A percentile compares a stretch with the other conserved stretches of the same genome.
phyloP scores from a whole-genome alignment of 371 early-diverging fungal species.

The Haplosporangium sp. region DNA sequence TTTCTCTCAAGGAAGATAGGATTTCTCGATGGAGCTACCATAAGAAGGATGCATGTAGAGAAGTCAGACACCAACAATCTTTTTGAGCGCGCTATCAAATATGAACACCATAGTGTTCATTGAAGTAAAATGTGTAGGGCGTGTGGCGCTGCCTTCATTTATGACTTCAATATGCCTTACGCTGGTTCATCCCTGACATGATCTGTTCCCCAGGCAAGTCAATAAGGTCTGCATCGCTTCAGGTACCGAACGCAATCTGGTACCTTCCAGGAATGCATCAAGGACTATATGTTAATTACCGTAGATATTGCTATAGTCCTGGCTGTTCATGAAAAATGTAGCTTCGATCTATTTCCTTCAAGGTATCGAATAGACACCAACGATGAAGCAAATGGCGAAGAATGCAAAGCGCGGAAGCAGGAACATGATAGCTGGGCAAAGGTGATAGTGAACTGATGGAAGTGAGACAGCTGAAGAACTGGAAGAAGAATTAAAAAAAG shows the following conservation, averaged over 20 bases:
- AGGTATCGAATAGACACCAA: slow-evolving; percentile 57
- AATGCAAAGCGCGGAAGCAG: no score
- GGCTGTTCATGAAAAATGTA: slow-evolving; percentile 73
- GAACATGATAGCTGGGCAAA: no score
- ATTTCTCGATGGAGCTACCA: slow-evolving; percentile 53
- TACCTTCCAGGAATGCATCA: slow-evolving; percentile 59
- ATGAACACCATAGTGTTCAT: background rate
- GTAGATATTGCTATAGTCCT: slow-evolving; percentile 21
- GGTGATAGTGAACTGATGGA: no score
- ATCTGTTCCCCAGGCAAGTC: slow-evolving; percentile 16
- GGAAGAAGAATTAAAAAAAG: no score
- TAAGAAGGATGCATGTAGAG: slow-evolving; percentile 57
- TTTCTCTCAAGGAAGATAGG: slow-evolving; percentile 40
- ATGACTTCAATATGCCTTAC: background rate
- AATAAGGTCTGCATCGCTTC: slow-evolving; percentile 60
- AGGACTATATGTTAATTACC: slow-evolving; percentile 37
- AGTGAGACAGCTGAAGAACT: no score
- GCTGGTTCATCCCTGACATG: background rate
- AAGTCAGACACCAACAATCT: slow-evolving; percentile 6
- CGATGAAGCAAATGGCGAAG: no score
- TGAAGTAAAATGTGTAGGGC: background rate
- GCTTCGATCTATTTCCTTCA: slow-evolving; percentile 60
- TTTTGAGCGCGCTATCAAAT: slow-evolving; percentile 15
- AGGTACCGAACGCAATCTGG: slow-evolving; percentile 67
- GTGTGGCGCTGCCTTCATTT: background rate